phyloP scores from a whole-genome alignment of 306 rosid species.

The Rubus idaeus region DNA sequence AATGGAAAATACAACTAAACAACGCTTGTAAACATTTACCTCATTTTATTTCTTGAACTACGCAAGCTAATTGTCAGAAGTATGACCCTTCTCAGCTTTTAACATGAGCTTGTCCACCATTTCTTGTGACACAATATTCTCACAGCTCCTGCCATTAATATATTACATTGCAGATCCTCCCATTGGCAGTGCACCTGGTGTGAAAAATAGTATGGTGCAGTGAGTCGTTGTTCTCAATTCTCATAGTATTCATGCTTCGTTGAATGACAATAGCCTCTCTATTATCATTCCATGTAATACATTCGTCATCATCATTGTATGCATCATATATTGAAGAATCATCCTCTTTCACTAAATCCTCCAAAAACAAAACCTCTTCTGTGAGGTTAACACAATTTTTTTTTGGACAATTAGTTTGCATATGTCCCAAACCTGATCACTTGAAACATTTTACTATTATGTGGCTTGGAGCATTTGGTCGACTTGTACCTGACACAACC shows the following conservation, averaged over 20 bases:
- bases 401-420: background rate
- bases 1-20: no score
- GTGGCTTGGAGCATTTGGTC: no score
- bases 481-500: background rate
- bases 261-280: background rate
- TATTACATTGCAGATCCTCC: background rate
- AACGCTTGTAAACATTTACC: no score
- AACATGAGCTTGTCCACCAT: no score
- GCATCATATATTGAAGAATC: background rate
- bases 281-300: background rate
- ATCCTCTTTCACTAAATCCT: background rate
- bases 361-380: background rate
- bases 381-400: background rate
- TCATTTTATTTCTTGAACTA: no score
- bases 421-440: background rate
- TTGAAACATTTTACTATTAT: background rate
- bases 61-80: no score
- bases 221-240: background rate
- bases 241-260: background rate
- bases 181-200: background rate
- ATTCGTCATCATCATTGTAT: background rate
- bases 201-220: background rate
- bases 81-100: no score
- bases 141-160: background rate
- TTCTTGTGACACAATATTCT: no score